Evolutionary conservation across 192 early-diverging fungal species (phyloP).

Genomic region (Podila epigama): DNA sequence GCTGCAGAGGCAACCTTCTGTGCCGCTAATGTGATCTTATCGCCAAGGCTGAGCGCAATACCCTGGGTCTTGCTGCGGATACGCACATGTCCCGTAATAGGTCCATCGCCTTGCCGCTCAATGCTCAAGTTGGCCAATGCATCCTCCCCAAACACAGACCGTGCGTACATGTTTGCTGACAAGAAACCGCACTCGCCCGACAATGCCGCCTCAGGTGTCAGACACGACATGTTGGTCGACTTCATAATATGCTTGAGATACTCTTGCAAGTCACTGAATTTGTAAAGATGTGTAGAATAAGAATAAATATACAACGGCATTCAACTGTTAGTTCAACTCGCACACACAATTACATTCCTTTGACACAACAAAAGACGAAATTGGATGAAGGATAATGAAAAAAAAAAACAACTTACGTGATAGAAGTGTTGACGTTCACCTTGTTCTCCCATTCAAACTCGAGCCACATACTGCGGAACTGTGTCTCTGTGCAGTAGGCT

Average conservation of each 20-base stretch:
- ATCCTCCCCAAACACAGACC: slow-evolving; percentile 98
- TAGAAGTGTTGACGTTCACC: slow-evolving; percentile 95
- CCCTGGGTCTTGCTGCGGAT: slow-evolving; percentile 99
- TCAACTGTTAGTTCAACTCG: neutral
- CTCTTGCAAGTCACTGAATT: slow-evolving; percentile 75
- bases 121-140: slow-evolving; percentile 97
- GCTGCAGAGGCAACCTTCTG: slow-evolving; percentile 53
- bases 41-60: slow-evolving; percentile 93
- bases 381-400: neutral
- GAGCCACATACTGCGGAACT: slow-evolving; percentile 98
- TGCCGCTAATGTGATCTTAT: slow-evolving; percentile 72
- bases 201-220: slow-evolving; percentile 93
- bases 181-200: slow-evolving; percentile 97
- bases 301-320: too few species aligned
- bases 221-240: slow-evolving; percentile 97
- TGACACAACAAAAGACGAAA: neutral
- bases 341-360: neutral
- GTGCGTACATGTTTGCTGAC: slow-evolving; percentile 96
- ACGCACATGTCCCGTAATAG: slow-evolving; percentile 94
- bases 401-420: slow-evolving; percentile 63
- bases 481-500: slow-evolving; percentile 86
- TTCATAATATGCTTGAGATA: slow-evolving; percentile 95
- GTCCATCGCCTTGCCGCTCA: slow-evolving; percentile 76
- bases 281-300: neutral
- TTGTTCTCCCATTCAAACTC: slow-evolving; percentile 99